Base-by-base conservation (phyloP, 2,329 filamentous ascomycete genomes). In the Chaetomium olivaceum region DNA sequence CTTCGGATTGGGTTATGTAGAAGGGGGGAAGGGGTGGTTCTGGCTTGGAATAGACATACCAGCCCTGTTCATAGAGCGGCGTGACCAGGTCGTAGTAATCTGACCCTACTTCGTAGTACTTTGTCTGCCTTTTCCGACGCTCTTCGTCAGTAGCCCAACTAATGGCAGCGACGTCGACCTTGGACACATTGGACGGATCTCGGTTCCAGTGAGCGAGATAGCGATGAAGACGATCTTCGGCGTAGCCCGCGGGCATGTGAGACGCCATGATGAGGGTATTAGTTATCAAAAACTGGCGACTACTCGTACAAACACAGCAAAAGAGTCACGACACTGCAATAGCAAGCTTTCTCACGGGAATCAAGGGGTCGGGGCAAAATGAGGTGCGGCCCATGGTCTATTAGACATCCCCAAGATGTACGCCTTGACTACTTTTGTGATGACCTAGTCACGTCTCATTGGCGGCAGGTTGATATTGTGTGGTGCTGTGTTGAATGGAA, bases 21-120 rank as follows among this genome's bases (percentile, higher is more conserved):
- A n/a, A n/a, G 4, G 11, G 5, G 23, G 23, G 9, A n/a, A 23
- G 50, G 27, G 27, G 27, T 29, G 23, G n/a, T 19, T 23, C 11
- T 23, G 14, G 21, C 21, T 14, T 3, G 16, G 31, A 11, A 12
- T 5, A 3, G n/a, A 66, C 66, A 33, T 46, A 68, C 67, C 67
- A 92, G 70, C 89, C 90, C 73, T 91, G 88, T 80, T 92, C 90
- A 79, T 91, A 91, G 67, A 91, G 80, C 72, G 90, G 89, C 65
- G 89, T 91, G 29, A 87, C 88, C 61, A 91, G 83, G 77, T 91
- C 90, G 80, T 91, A 91, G 81, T 91, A 91, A 60, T 70, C 65
- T 2, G 56, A 55, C 16, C 33, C 67, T n/a, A 70, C 60, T 51
- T 64, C 25, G 56, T 48, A 48, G 43, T 61, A 66, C 31, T 70